Base-by-base conservation (phyloP, 345 rosid species). In the Eucalyptus paniculata region DNA sequence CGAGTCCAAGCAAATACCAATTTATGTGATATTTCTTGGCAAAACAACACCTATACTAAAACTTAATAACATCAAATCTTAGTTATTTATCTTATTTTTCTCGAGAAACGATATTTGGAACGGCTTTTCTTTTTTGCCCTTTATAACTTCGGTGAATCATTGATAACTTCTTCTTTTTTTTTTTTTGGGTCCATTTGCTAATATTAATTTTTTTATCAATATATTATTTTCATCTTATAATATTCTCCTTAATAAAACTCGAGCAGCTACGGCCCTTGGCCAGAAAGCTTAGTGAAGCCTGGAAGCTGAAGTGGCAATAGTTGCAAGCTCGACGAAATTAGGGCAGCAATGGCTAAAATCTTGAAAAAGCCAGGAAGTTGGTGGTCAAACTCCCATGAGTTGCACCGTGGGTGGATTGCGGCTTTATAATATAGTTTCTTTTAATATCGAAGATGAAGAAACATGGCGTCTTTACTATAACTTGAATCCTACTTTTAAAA, bases 401-500 rank as follows among this genome's bases (percentile, higher is more conserved):
- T 1, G 53, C 62, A 23, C 12, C 62, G 0, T 1, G 45, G 45
- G 45, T 44, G 45, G 45, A 23, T 56, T 24, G 28, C 3, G 30
- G 12, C 30, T 56, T 56, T 2, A 2, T 56, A 56, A 56, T 56
- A 56, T 56, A 24, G 12, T 56, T 2, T 56, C 62, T 56, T 56
- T 56, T 56, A 56, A 9, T 4, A 56, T 56, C 6, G 11, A 56
- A 56, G 62, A 9, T 56, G 6, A 56, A 56, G 30, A 56, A 56
- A 56, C 62, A 24, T 56, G 62, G 12, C 13, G 28, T 24, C 62
- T 53, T 53, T 53, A 19, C 26, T 53, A 1, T 53, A 53, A 53
- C 2, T 3, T 53, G 2, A 53, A 7, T 53, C 58, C 1, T 2
- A 19, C 26, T 3, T 53, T 0, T 56, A 56, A 56, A 56, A 45